phyloP scores from a whole-genome alignment of 352 stramenopile species.

The Thraustochytrium striatum region DNA sequence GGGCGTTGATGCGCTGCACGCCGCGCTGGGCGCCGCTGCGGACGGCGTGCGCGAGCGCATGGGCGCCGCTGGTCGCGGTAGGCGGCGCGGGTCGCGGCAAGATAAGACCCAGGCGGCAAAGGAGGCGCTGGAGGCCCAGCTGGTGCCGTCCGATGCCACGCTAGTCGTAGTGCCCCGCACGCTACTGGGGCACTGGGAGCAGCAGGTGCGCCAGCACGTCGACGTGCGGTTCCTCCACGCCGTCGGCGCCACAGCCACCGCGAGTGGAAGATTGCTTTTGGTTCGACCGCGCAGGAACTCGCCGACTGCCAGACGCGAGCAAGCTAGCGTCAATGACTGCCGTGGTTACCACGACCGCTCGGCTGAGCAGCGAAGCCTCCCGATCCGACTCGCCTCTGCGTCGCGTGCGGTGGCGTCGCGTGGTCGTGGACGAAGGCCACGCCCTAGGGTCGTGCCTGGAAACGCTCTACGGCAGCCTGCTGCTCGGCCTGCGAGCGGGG shows the following conservation, averaged over 20 bases:
- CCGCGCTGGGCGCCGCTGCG: neutral
- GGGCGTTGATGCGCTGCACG: neutral
- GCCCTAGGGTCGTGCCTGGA: slow-evolving; percentile 65
- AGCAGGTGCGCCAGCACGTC: slow-evolving; percentile 64
- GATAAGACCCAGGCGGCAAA: neutral
- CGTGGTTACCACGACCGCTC: slow-evolving; percentile 59
- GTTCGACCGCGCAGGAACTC: neutral
- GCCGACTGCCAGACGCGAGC: slow-evolving; percentile 58
- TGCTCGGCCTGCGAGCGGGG: slow-evolving; percentile 69
- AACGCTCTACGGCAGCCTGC: slow-evolving; percentile 58
- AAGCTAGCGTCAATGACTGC: slow-evolving; percentile 63
- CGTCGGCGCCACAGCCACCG: slow-evolving; percentile 52
- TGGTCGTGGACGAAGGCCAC: slow-evolving; percentile 93
- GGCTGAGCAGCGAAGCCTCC: neutral
- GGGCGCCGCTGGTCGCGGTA: neutral
- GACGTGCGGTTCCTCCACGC: slow-evolving; percentile 58
- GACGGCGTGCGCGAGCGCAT: neutral
- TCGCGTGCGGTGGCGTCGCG: slow-evolving; percentile 70
- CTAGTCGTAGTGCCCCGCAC: slow-evolving; percentile 67
- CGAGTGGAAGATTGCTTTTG: no score
- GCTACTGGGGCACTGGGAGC: slow-evolving; percentile 66
- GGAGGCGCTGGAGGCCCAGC: neutral
- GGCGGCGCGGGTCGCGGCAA: neutral
- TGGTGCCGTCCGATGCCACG: slow-evolving; percentile 60
- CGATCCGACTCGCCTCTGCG: slow-evolving; percentile 57